Percentiles rank a stretch among this genome's conserved stretches.
phyloP scores from a whole-genome alignment of 2,329 filamentous ascomycete genomes.

The Trichoderma aggressivum region DNA sequence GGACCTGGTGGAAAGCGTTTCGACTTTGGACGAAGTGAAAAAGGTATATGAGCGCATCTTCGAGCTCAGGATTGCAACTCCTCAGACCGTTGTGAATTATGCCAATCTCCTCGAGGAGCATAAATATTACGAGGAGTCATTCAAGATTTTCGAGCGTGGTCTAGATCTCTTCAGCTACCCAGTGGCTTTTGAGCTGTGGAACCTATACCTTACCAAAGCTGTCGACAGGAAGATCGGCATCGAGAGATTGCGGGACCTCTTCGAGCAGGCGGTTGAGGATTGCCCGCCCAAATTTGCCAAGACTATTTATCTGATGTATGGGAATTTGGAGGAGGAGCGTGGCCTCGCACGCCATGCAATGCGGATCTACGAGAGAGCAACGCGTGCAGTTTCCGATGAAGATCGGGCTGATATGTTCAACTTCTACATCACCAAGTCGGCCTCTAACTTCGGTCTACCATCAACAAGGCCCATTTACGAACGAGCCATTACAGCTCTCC shows the following conservation, averaged over 20 bases:
- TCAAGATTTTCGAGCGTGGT: slow-evolving; percentile 95
- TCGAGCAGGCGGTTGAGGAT: slow-evolving; percentile 93
- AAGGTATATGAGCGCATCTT: slow-evolving; percentile 97
- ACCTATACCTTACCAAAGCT: slow-evolving; percentile 94
- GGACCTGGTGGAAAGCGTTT: slow-evolving; percentile 92
- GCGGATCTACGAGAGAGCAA: slow-evolving; percentile 98
- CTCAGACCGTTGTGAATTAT: slow-evolving; percentile 98
- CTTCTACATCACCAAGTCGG: slow-evolving; percentile 98
- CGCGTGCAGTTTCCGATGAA: slow-evolving; percentile 88
- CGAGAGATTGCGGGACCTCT: slow-evolving; percentile 87
- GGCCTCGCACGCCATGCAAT: slow-evolving; percentile 94
- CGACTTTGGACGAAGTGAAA: slow-evolving; percentile 84
- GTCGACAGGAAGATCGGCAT: slow-evolving; percentile 95
- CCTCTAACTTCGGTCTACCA: slow-evolving; percentile 93
- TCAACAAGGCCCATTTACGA: slow-evolving; percentile 96
- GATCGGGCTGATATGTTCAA: slow-evolving; percentile 98
- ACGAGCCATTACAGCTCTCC: slow-evolving; percentile 87
- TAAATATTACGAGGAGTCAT: slow-evolving; percentile 93
- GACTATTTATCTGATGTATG: slow-evolving; percentile 96
- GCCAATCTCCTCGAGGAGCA: slow-evolving; percentile 93
- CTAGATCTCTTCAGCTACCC: slow-evolving; percentile 98
- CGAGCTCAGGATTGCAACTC: slow-evolving; percentile 94
- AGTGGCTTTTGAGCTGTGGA: slow-evolving; percentile 98
- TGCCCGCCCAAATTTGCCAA: slow-evolving; percentile 96
- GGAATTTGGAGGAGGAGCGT: slow-evolving; percentile 91